Conservation (phyloP, 2,329 filamentous ascomycete species). For the Penicillium sp. region DNA sequence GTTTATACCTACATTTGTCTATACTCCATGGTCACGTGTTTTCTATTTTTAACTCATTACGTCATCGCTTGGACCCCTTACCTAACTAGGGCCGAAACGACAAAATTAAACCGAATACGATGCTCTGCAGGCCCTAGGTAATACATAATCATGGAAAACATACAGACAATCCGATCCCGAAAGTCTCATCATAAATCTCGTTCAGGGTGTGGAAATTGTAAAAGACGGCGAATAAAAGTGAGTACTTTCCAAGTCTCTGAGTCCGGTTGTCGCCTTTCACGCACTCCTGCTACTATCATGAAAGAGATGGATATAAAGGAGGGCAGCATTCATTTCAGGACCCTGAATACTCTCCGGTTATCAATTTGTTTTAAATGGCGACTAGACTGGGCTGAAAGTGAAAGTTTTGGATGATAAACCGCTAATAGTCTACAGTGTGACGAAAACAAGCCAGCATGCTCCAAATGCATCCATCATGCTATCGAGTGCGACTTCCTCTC, state of each 20-base stretch:
- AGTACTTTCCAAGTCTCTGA: constrained; percentile 4
- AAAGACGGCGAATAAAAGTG: constrained; percentile 38
- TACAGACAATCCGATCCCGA: constrained; percentile 19
- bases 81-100: background rate
- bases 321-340: background rate
- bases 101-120: constrained; percentile 5
- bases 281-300: background rate
- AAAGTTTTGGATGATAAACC: background rate
- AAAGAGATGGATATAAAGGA: background rate
- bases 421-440: constrained; percentile 32
- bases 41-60: background rate
- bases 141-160: background rate
- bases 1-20: background rate
- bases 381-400: background rate
- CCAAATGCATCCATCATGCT: constrained; percentile 31
- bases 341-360: background rate
- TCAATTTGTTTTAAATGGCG: constrained; percentile 1
- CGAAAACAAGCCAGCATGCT: constrained; percentile 34
- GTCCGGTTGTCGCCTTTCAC: background rate
- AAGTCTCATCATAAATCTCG: constrained; percentile 38
- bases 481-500: constrained; percentile 29
- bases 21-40: background rate
- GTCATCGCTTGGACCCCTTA: background rate
- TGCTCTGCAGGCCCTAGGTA: background rate
- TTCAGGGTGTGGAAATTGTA: constrained; percentile 36